phyloP scores from a whole-genome alignment of 129 eudicot species.

The Cynara cardunculus region DNA sequence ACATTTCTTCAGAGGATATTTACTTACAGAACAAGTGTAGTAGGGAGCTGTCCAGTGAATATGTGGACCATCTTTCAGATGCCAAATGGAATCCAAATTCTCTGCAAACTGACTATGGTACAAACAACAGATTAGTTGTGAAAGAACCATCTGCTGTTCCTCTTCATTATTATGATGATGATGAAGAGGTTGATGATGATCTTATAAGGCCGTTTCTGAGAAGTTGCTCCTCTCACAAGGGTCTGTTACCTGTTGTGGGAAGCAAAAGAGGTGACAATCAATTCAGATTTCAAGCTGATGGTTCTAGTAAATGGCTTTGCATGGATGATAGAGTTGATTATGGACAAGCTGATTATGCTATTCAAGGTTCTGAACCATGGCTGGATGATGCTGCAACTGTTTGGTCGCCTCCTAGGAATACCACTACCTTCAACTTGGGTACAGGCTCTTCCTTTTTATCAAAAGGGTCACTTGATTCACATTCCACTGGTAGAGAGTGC shows the following conservation, averaged over 20 bases:
- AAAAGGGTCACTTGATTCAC: slow-evolving; percentile 24
- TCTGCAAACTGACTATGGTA: slow-evolving; percentile 19
- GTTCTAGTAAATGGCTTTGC: slow-evolving; percentile 26
- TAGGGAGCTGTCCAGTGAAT: slow-evolving; percentile 13
- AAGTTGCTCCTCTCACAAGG: slow-evolving; percentile 44
- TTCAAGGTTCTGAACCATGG: slow-evolving; percentile 26
- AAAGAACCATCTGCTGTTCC: slow-evolving; percentile 20
- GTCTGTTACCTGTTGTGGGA: slow-evolving; percentile 26
- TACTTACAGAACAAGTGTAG: slow-evolving; percentile 22
- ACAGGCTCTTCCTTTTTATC: slow-evolving; percentile 17
- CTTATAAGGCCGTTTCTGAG: slow-evolving; percentile 34
- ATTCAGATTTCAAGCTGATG: slow-evolving; percentile 18
- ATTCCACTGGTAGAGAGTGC: slow-evolving; percentile 14
- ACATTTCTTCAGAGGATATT: slow-evolving; percentile 21
- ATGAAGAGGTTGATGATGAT: slow-evolving; percentile 14
- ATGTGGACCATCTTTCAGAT: slow-evolving; percentile 15
- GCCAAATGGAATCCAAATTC: slow-evolving; percentile 30
- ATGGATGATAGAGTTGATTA: slow-evolving; percentile 18
- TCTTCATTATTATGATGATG: slow-evolving; percentile 27
- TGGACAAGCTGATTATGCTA: slow-evolving; percentile 19
- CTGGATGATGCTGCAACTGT: slow-evolving; percentile 15
- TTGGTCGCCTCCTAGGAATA: slow-evolving; percentile 33
- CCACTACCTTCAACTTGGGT: slow-evolving; percentile 4
- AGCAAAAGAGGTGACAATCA: slow-evolving; percentile 29
- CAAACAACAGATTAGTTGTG: slow-evolving; percentile 11